Evolutionary conservation across 768 basidiomycete species (phyloP), one percentile per base, ranked within the genome.

Genomic region (Panellus pusillus): DNA sequence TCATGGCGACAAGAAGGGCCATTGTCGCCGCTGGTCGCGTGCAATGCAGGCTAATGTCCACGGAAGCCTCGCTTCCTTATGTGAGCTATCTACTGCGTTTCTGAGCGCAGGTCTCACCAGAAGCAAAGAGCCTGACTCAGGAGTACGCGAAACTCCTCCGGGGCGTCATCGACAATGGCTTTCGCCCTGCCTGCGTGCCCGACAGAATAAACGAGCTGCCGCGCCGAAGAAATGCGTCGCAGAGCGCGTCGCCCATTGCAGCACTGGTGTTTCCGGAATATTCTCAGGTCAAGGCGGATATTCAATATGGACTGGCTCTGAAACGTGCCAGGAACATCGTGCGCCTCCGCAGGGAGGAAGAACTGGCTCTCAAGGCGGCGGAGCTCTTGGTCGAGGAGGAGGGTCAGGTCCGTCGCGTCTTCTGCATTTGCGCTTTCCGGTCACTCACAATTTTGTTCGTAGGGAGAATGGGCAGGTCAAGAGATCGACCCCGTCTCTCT

Each of bases 401-500:
- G 32, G 56, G 44, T 46, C 56, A 57, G 38, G 57, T 58, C 45
- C 14, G 50, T 43, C 28, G 4, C 9, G 32, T 13, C 17, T 45
- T 35, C 15, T 28, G 27, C 15, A 9, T 29, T 13, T 19, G 7
- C 12, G 8, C 13, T 49, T 15, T n/a, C 14, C 18, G 18, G n/a
- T 44, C 11, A 12, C 18, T 50, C 3, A 50, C 17, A 37, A n/a
- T n/a, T n/a, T n/a, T 14, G 24, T 29, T 35, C 17, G 3, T 15
- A 58, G 51, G 47, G 47, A 32, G 47, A 44, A 29, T 52, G 52
- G 57, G 47, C 17, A 3, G 57, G 51, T 15, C 55, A 58, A 31
- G 46, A 47, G 19, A 44, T 27, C 9, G 60, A 61, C 44, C 57
- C 57, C n/a, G 48, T 61, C 6, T 55, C 60, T 9, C 17, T 61